phyloP scores from a whole-genome alignment of 345 rosid species.

The Noccaea bulbosa region DNA sequence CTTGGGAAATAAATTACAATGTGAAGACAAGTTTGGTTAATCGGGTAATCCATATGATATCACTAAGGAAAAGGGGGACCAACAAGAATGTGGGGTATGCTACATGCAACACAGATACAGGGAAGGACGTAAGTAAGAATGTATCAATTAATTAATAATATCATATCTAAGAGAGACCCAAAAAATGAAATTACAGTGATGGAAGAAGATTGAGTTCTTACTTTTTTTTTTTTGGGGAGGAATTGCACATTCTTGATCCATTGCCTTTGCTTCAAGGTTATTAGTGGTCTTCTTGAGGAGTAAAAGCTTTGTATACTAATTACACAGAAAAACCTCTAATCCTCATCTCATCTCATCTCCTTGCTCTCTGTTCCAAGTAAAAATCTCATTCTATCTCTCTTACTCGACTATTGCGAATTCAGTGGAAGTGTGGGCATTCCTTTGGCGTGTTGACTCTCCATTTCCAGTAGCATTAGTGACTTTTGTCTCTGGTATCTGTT shows the following conservation, averaged over 20 bases:
- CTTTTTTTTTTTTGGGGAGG: not conserved
- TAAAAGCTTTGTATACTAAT: conserved; percentile 44
- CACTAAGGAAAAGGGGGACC: not conserved
- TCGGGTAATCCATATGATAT: conserved; percentile 22
- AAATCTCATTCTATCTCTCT: conserved; percentile 9
- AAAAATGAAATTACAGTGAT: conserved; percentile 11
- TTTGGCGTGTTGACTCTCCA: conserved; percentile 96
- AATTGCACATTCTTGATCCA: conserved; percentile 16
- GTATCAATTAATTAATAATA: conserved; percentile 25
- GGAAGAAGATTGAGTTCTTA: conserved; percentile 19
- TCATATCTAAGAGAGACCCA: conserved; percentile 15
- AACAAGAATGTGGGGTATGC: conserved; percentile 32
- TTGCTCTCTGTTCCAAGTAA: conserved; percentile 39
- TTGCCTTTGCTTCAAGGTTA: conserved; percentile 14
- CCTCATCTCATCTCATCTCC: conserved; percentile 27
- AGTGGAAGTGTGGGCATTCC: conserved; percentile 76
- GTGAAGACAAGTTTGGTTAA: conserved; percentile 24
- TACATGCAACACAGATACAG: conserved; percentile 21
- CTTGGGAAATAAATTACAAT: too few relatives aligned
- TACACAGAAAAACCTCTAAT: conserved; percentile 40
- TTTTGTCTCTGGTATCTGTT: conserved; percentile 92
- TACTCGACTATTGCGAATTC: conserved; percentile 55
- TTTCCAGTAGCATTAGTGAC: conserved; percentile 87
- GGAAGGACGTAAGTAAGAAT: conserved; percentile 25
- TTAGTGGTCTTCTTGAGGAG: conserved; percentile 36